A percentile compares a stretch with the other conserved stretches of the same genome.
These are phyloP conservation scores for Suillus tomentosus DNA, from an alignment of 768 basidiomycete species.

Conservation along the genomic window DNA sequence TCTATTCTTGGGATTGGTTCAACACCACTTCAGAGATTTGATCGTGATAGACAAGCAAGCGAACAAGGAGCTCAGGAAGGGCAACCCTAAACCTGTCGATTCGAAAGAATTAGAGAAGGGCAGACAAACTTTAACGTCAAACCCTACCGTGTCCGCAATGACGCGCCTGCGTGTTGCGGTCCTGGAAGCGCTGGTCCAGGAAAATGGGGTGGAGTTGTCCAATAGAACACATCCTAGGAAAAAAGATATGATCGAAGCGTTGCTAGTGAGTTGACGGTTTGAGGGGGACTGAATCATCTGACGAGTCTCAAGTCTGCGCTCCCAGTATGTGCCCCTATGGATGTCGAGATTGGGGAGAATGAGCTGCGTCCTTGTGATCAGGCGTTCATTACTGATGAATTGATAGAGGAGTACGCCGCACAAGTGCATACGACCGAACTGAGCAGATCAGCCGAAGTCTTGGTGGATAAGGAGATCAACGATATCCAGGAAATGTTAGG, in stretches of 20 bases:
- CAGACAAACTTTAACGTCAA: background rate
- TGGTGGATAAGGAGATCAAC: slow-evolving; percentile 1
- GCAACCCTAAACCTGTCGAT: background rate
- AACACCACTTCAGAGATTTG: slow-evolving; percentile 16
- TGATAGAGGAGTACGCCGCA: background rate
- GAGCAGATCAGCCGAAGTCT: background rate
- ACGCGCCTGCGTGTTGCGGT: background rate
- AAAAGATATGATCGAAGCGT: background rate
- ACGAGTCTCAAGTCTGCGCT: background rate
- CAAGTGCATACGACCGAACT: background rate
- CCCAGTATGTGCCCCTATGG: background rate
- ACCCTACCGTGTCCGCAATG: background rate
- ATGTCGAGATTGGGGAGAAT: background rate
- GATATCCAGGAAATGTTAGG: background rate
- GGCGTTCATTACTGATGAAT: background rate
- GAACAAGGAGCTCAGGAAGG: slow-evolving; percentile 5
- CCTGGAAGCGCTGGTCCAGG: background rate
- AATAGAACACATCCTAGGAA: background rate
- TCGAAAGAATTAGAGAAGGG: slow-evolving; percentile 8
- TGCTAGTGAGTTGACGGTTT: background rate
- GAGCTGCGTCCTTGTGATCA: background rate
- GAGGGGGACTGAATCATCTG: background rate
- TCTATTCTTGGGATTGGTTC: slow-evolving; percentile 27
- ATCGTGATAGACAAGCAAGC: slow-evolving; percentile 15
- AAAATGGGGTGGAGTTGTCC: background rate